A percentile compares a stretch with the other conserved stretches of the same genome.
phyloP scores from a whole-genome alignment of 495 filamentous ascomycete species.

The Neurospora pannonica region DNA sequence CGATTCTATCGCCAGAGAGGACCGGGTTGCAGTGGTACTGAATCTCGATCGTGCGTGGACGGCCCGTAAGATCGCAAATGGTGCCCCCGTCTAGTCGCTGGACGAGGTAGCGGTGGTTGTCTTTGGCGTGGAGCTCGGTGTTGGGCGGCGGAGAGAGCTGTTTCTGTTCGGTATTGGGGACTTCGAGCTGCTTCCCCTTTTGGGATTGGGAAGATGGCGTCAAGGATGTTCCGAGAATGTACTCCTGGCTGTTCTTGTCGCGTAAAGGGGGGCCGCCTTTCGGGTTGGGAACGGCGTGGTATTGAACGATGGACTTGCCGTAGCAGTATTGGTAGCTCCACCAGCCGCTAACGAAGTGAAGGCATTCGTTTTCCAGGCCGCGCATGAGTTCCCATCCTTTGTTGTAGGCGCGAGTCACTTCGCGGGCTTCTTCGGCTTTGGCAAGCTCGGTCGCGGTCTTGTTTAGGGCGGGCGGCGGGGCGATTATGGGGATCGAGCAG shows the following conservation, averaged over 20 bases:
- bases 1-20: conserved; percentile 65
- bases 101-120: conserved; percentile 81
- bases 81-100: conserved; percentile 81
- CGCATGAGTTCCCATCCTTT: conserved; percentile 84
- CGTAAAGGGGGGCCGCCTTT: conserved; percentile 57
- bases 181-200: conserved; percentile 24
- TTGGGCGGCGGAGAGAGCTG: conserved; percentile 37
- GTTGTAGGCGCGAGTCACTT: conserved; percentile 72
- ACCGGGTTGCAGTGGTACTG: conserved; percentile 89
- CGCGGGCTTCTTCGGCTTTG: conserved; percentile 69
- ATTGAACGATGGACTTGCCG: conserved; percentile 77
- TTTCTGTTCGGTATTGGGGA: conserved; percentile 3
- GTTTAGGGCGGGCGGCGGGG: conserved; percentile 41
- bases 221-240: conserved; percentile 56
- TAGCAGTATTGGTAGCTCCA: conserved; percentile 98
- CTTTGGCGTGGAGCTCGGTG: conserved; percentile 68
- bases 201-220: conserved; percentile 19
- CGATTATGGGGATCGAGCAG: conserved; percentile 73
- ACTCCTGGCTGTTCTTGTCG: conserved; percentile 69
- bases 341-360: conserved; percentile 90
- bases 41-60: conserved; percentile 75
- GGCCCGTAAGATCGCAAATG: conserved; percentile 83
- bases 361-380: conserved; percentile 76
- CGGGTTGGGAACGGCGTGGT: conserved; percentile 68
- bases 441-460: conserved; percentile 53